Conservation (phyloP, 148 eudicot genomes). For the Heliamphora exappendiculata region DNA sequence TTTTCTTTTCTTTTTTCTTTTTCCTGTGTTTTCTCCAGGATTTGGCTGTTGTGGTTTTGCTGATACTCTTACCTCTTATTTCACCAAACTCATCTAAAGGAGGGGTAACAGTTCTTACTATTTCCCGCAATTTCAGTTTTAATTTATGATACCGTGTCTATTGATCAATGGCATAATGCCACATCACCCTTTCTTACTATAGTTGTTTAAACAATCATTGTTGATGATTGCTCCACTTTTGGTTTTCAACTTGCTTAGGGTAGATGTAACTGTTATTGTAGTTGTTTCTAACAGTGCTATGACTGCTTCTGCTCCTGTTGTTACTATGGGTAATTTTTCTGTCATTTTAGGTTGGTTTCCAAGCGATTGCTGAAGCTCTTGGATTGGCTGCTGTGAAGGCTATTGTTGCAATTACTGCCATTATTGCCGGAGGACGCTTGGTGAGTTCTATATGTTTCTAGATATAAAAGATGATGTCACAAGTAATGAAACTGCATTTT, state of each 20-base stretch:
- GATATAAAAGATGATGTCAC: neutral
- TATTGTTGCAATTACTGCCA: slow-evolving; percentile 85
- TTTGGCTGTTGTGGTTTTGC: slow-evolving; percentile 95
- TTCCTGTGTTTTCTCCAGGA: slow-evolving; percentile 44
- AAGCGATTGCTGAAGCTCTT: slow-evolving; percentile 97
- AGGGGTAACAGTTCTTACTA: slow-evolving; percentile 63
- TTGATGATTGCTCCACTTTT: neutral
- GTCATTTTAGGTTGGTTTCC: slow-evolving; percentile 67
- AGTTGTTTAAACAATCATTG: too few species aligned
- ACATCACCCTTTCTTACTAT: neutral
- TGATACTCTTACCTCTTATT: slow-evolving; percentile 93
- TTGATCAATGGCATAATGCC: neutral
- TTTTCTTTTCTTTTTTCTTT: too few species aligned
- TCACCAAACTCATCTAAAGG: slow-evolving; percentile 99
- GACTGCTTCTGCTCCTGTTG: slow-evolving; percentile 6
- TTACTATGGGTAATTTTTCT: slow-evolving; percentile 5
- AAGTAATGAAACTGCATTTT: slow-evolving; percentile 5
- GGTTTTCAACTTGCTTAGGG: neutral
- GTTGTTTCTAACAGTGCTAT: slow-evolving; percentile 5
- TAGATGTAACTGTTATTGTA: neutral
- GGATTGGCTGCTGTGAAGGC: slow-evolving; percentile 99
- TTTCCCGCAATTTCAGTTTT: slow-evolving; percentile 10
- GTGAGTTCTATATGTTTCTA: slow-evolving; percentile 32
- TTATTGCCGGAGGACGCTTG: slow-evolving; percentile 99
- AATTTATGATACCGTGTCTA: neutral